Evolutionary conservation across 2,329 filamentous ascomycete genomes (phyloP).

Genomic region (Cordyceps tenuipes): DNA sequence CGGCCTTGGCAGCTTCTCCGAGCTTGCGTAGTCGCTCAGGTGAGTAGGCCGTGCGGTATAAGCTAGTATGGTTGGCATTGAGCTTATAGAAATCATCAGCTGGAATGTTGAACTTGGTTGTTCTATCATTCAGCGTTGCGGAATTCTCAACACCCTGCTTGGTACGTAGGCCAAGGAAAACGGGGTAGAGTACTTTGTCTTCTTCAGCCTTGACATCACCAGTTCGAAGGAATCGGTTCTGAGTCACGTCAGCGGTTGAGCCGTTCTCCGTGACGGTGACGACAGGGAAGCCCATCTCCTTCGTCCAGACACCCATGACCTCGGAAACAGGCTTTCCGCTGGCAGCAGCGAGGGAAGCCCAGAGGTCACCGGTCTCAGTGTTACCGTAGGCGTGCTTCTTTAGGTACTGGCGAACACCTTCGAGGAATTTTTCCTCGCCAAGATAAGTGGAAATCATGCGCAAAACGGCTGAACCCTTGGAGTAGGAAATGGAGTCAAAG

Average conservation of each 20-base stretch:
- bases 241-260: constrained; percentile 75
- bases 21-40: constrained; percentile 80
- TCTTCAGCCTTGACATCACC: constrained; percentile 91
- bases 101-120: constrained; percentile 68
- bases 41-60: constrained; percentile 84
- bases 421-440: constrained; percentile 85
- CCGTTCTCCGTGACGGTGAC: constrained; percentile 66
- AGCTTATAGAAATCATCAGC: constrained; percentile 90
- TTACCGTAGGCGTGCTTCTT: constrained; percentile 97
- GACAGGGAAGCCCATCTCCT: constrained; percentile 89
- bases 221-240: constrained; percentile 90
- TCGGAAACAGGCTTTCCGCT: constrained; percentile 86
- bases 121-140: constrained; percentile 39
- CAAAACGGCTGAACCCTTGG: constrained; percentile 90
- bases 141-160: constrained; percentile 68
- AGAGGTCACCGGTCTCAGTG: constrained; percentile 83
- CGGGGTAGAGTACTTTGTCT: constrained; percentile 78
- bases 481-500: constrained; percentile 95
- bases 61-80: constrained; percentile 87
- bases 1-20: constrained; percentile 67
- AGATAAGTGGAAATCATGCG: constrained; percentile 96
- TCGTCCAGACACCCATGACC: constrained; percentile 95
- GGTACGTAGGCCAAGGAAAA: constrained; percentile 78
- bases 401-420: constrained; percentile 82
- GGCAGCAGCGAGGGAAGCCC: constrained; percentile 77